Conservation (phyloP, 2,329 filamentous ascomycete genomes). For the Acephala macrosclerotiorum region DNA sequence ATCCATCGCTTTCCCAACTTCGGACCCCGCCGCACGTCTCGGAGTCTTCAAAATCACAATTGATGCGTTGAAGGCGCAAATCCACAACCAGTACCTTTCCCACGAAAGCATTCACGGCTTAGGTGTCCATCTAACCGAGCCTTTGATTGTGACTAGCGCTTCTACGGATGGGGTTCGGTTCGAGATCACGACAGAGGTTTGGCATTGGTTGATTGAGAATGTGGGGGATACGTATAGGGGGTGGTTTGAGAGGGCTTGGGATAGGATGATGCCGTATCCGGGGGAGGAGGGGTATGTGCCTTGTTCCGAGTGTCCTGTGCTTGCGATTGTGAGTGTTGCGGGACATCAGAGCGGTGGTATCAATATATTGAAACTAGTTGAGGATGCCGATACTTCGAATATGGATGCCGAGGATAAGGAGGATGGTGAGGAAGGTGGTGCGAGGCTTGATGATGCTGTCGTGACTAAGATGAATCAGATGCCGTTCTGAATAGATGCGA, state of each 20-base stretch:
- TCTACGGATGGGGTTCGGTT: neutral
- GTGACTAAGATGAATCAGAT: no score
- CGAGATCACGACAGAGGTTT: neutral
- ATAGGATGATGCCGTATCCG: neutral
- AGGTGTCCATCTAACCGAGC: neutral
- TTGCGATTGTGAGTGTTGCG: neutral
- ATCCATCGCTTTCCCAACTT: neutral
- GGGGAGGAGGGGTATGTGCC: neutral
- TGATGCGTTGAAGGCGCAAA: neutral
- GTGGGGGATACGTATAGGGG: neutral
- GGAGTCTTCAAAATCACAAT: neutral
- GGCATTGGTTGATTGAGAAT: neutral
- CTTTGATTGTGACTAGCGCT: neutral
- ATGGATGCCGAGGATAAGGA: no score
- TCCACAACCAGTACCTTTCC: neutral
- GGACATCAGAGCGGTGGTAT: no score
- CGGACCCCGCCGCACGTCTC: neutral
- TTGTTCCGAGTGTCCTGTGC: neutral
- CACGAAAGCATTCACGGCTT: neutral
- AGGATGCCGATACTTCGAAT: no score
- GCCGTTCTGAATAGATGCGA: no score
- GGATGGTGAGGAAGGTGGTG: no score
- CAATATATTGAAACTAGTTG: no score
- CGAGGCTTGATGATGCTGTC: no score
- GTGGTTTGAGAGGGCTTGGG: neutral